phyloP scores from a whole-genome alignment of 2,329 filamentous ascomycete genomes.

The Coniosporium uncinatum region DNA sequence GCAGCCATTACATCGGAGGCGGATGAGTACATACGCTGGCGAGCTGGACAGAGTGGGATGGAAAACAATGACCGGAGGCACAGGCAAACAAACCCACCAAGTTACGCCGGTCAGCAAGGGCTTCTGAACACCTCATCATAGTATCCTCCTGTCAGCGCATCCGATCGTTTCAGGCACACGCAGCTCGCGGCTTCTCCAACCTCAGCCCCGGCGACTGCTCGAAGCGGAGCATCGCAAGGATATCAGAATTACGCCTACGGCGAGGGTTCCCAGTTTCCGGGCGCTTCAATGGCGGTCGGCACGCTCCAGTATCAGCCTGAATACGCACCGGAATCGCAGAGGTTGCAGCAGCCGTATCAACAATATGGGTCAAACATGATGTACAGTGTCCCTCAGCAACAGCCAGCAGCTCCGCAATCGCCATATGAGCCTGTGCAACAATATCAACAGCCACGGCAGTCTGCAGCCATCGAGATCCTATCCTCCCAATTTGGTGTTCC shows the following conservation, averaged over 20 bases:
- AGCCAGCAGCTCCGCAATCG: constrained; percentile 43
- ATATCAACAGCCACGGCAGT: constrained; percentile 66
- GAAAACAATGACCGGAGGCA: constrained; percentile 69
- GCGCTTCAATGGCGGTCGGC: constrained; percentile 43
- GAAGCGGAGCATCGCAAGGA: constrained; percentile 29
- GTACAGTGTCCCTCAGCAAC: constrained; percentile 67
- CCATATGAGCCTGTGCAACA: constrained; percentile 71
- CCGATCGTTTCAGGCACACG: constrained; percentile 41
- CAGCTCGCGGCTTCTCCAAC: constrained; percentile 36
- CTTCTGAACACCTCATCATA: constrained; percentile 35
- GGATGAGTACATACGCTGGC: no score
- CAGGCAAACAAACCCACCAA: constrained; percentile 69
- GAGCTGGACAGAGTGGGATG: no score
- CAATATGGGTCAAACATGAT: constrained; percentile 63
- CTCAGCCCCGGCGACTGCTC: constrained; percentile 29
- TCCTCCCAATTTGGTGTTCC: constrained; percentile 60
- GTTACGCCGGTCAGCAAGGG: constrained; percentile 49
- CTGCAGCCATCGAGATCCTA: constrained; percentile 73
- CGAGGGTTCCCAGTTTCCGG: constrained; percentile 48
- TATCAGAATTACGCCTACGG: constrained; percentile 47
- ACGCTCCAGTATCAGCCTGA: constrained; percentile 60
- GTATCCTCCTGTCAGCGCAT: constrained; percentile 35
- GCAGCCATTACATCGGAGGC: no score
- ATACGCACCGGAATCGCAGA: constrained; percentile 46
- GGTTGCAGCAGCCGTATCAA: constrained; percentile 30